Percentiles rank a stretch among this genome's conserved stretches.
These are phyloP conservation scores for Scheffersomyces insectosa DNA, from an alignment of 1,139 yeast species.

Conservation along the genomic window DNA sequence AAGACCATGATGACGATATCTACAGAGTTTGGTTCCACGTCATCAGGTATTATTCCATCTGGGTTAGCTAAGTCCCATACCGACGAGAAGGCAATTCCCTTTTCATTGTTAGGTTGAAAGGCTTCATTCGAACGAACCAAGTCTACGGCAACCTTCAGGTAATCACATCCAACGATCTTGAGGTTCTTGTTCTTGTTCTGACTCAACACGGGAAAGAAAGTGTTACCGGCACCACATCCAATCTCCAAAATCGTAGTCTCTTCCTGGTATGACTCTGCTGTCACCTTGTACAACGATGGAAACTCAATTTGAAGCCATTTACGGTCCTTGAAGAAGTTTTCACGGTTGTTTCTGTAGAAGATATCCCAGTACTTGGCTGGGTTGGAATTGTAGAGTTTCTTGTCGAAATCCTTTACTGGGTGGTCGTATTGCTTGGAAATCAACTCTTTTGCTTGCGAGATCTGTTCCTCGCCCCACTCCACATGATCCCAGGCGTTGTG, in stretches of 20 bases:
- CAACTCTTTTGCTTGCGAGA: slow-evolving; percentile 69
- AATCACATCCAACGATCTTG: slow-evolving; percentile 83
- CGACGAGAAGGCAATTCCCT: slow-evolving; percentile 72
- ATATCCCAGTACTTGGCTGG: slow-evolving; percentile 97
- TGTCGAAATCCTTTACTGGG: slow-evolving; percentile 88
- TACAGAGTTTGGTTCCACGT: slow-evolving; percentile 76
- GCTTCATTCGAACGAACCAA: slow-evolving; percentile 65
- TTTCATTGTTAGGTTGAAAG: slow-evolving; percentile 46
- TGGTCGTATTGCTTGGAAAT: slow-evolving; percentile 72
- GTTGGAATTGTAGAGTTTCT: slow-evolving; percentile 70
- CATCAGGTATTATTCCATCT: slow-evolving; percentile 76
- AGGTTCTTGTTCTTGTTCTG: slow-evolving; percentile 81
- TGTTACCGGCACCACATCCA: slow-evolving; percentile 99
- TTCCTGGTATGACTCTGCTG: slow-evolving; percentile 64
- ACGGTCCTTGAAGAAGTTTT: slow-evolving; percentile 93
- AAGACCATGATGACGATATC: slow-evolving; percentile 93
- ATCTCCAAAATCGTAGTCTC: slow-evolving; percentile 79
- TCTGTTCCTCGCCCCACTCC: slow-evolving; percentile 95
- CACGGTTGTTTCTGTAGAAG: slow-evolving; percentile 85
- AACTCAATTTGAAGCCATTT: slow-evolving; percentile 96
- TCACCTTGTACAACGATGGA: slow-evolving; percentile 78
- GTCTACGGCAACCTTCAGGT: slow-evolving; percentile 86
- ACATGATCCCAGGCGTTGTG: slow-evolving; percentile 99
- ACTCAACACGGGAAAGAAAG: slow-evolving; percentile 82
- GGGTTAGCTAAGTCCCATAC: slow-evolving; percentile 96